phyloP scores from a whole-genome alignment of 2,329 filamentous ascomycete species.

The Westerdykella ornata region DNA sequence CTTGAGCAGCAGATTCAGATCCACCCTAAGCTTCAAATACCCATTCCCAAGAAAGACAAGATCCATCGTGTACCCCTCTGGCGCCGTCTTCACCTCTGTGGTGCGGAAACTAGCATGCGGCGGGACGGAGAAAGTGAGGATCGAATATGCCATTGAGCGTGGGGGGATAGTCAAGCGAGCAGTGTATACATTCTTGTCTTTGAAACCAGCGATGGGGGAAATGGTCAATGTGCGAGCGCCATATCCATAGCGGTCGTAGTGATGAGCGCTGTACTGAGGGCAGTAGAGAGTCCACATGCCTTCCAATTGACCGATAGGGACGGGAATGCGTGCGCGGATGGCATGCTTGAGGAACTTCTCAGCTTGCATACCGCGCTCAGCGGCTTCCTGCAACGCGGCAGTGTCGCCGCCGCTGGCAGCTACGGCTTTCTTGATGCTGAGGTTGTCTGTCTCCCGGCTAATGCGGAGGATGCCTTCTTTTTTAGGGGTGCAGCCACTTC shows the following conservation, averaged over 20 bases:
- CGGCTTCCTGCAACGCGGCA: conserved; percentile 4
- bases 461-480: conserved; percentile 19
- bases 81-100: conserved; percentile 14
- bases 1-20: conserved; percentile 22
- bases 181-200: conserved; percentile 11
- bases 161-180: conserved; percentile 25
- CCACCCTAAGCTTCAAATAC: conserved; percentile 20
- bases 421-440: conserved; percentile 1
- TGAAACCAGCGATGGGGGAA: conserved; percentile 12
- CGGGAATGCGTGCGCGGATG: conserved; percentile 17
- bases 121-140: conserved; percentile 15
- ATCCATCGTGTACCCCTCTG: conserved; percentile 22
- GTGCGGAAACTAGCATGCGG: conserved; percentile 25
- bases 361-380: conserved; percentile 3
- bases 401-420: conserved; percentile 4
- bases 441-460: conserved; percentile 5
- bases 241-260: conserved; percentile 25
- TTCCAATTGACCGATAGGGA: conserved; percentile 19
- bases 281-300: conserved; percentile 26
- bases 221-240: conserved; percentile 24
- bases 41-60: conserved; percentile 27
- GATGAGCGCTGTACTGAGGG: conserved; percentile 16
- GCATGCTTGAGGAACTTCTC: conserved; percentile 15
- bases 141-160: conserved; percentile 18
- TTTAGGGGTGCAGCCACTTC: conserved; percentile 24